Base-by-base conservation (phyloP, 1,284 basidiomycete species). In the Cystobasidium pallidum region DNA sequence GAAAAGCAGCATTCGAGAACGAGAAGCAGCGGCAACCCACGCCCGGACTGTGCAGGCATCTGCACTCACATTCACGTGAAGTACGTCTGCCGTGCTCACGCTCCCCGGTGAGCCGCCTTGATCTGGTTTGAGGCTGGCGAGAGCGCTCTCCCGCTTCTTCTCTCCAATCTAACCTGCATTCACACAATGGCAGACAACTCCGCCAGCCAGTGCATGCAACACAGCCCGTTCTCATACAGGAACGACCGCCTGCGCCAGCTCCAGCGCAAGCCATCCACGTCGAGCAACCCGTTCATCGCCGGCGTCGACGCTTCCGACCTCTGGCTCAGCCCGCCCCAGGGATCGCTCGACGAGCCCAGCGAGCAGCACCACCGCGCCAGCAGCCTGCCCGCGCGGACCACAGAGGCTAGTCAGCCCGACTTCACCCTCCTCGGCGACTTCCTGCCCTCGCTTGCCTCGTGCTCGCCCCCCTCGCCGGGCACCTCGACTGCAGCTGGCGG, bases 271-370 rank as follows among this genome's bases (percentile, higher is more conserved):
- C 30, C 62, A 8, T 41, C 62, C 13, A 34, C 47, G 13, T 30
- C 62, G 13, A 21, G 28, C 67, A 59, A 61, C 43, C 57, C 67
- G 19, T 70, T 70, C 67, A 62, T 70, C 28, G 58, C 57, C 19
- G 67, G 67, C 24, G 67, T 70, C 58, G 67, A 70, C 67, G 54
- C 39, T 32, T 49, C 41, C 28, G 67, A 57, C 47, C 55, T 70
- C 67, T 70, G 54, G 54, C 34, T 70, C 13, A 70, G 67, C 58
- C 67, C 67, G 6, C 58, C 55, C 15, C 24, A 61, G 45, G 54
- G 24, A 21, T 32, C 49, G 8, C 24, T 54, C 21, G 64, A 66
- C 64, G 64, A 41, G 32, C 26, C 21, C 45, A 26, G 28, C 19
- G 47, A 65, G n/a, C 43, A 47, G 24, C 45, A 49, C 26, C 6